Conservation (phyloP, 1,139 yeast genomes). For the Sugiyamaella pinicola region DNA sequence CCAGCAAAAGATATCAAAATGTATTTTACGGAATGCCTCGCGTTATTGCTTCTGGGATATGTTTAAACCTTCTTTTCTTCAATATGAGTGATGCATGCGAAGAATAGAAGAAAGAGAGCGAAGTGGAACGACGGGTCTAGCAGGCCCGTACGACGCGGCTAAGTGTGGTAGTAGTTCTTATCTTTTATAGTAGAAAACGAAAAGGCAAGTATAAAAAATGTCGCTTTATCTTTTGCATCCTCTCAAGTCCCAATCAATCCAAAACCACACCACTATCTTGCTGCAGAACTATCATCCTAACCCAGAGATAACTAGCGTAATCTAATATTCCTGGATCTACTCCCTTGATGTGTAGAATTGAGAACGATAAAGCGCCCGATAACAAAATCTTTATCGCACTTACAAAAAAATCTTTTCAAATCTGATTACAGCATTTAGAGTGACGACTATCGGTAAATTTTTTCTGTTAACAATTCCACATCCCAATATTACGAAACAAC, state of each 20-base stretch:
- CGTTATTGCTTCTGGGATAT: too few species aligned
- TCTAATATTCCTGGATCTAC: slow-evolving; percentile 10
- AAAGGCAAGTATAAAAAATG: background rate
- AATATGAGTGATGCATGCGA: too few species aligned
- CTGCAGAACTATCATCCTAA: slow-evolving; percentile 1
- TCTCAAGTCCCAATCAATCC: too few species aligned
- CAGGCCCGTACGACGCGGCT: too few species aligned
- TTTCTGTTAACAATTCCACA: background rate
- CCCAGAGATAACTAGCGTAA: slow-evolving; percentile 4
- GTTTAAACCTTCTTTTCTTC: too few species aligned
- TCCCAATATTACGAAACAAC: slow-evolving; percentile 2
- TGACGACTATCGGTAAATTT: slow-evolving; percentile 3
- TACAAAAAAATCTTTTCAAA: slow-evolving; percentile 17
- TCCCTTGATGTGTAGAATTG: slow-evolving; percentile 3
- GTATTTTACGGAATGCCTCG: too few species aligned
- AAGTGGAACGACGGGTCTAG: too few species aligned
- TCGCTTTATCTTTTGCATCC: background rate
- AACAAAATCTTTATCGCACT: slow-evolving; percentile 17
- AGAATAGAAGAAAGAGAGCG: too few species aligned
- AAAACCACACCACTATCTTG: slow-evolving; percentile 8
- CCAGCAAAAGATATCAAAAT: too few species aligned
- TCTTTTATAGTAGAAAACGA: too few species aligned
- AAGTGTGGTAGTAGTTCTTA: too few species aligned
- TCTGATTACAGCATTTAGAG: slow-evolving; percentile 10
- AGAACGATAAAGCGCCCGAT: slow-evolving; percentile 18